These are phyloP conservation scores for Chlamydomonas sp. DNA, from an alignment of 139 green algal species.

Conservation along the genomic window DNA sequence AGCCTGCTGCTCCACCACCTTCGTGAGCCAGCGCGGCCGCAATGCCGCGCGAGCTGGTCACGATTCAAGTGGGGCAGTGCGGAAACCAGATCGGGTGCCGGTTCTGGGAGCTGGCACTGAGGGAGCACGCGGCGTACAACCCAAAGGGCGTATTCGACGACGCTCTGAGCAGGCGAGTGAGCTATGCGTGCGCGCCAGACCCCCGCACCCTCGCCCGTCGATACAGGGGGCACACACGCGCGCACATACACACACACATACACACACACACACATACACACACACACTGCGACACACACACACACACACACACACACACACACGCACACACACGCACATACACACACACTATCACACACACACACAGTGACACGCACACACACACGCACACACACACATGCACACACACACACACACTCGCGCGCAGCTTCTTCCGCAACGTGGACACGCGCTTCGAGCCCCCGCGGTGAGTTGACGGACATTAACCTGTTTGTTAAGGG, in stretches of 20 bases:
- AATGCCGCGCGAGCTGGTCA: conserved; percentile 83
- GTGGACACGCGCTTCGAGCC: conserved; percentile 58
- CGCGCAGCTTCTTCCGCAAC: conserved; percentile 71
- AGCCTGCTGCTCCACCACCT: no score
- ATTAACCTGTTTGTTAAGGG: background rate
- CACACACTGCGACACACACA: no score
- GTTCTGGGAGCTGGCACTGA: conserved; percentile 86
- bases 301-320: no score
- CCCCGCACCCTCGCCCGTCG: background rate
- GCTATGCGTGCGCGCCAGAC: background rate
- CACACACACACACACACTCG: background rate
- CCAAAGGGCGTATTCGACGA: conserved; percentile 57
- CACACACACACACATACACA: no score
- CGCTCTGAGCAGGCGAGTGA: conserved; percentile 56
- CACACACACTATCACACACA: no score
- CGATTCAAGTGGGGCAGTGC: conserved; percentile 93
- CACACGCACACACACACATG: no score
- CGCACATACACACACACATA: no score
- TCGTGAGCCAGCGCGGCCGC: no score
- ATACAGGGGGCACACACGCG: background rate
- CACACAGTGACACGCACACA: no score
- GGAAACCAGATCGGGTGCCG: conserved; percentile 96
- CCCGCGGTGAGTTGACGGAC: conserved; percentile 17
- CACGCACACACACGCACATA: no score
- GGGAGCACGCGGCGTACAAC: conserved; percentile 72